phyloP scores from a whole-genome alignment of 257 asterid genomes.

The Mitragyna speciosa region DNA sequence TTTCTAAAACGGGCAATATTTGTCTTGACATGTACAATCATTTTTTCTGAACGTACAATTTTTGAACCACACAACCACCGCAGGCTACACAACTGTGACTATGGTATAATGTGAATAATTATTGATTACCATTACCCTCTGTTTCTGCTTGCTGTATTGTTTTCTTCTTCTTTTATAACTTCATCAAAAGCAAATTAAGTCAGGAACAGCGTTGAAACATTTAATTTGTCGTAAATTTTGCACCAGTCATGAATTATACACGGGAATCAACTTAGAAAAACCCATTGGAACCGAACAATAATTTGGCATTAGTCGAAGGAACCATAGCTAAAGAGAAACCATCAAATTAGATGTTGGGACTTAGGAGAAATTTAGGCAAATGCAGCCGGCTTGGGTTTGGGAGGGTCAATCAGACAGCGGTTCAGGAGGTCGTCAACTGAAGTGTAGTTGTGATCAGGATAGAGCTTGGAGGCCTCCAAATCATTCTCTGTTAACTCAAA shows the following conservation, averaged over 20 bases:
- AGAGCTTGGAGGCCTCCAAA: constrained; percentile 39
- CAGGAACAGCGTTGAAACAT: not conserved
- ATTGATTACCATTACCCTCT: not conserved
- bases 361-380: constrained; percentile 19
- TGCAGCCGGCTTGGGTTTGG: constrained; percentile 32
- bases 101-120: no score
- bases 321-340: not conserved
- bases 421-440: constrained; percentile 36
- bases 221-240: not conserved
- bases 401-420: constrained; percentile 39
- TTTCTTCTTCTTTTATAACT: not conserved
- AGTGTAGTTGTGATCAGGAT: constrained; percentile 41
- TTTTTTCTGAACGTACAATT: no score
- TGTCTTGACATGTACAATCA: no score
- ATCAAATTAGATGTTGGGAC: not conserved
- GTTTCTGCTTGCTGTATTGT: not conserved
- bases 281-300: not conserved
- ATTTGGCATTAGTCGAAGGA: not conserved
- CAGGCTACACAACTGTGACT: no score
- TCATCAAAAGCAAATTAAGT: not conserved
- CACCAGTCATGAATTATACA: not conserved
- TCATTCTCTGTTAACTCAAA: constrained; percentile 36
- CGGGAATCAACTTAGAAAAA: not conserved
- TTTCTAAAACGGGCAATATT: no score
- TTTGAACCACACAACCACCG: no score